These are phyloP conservation scores for Coniferiporia sulphurascens DNA, from an alignment of 1,284 basidiomycete species.

Conservation along the genomic window DNA sequence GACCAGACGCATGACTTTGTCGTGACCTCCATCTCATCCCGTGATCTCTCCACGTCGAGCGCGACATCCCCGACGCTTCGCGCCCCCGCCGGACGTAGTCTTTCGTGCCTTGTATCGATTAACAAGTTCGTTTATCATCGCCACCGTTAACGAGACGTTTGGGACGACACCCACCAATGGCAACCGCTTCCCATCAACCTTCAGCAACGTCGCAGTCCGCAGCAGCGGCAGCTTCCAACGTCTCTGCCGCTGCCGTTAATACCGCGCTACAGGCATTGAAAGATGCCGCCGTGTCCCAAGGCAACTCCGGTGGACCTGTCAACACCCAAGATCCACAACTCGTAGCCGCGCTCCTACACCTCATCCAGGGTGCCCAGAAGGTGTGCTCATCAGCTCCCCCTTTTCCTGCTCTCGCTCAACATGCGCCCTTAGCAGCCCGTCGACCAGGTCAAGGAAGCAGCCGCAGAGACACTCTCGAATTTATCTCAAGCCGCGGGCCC, in stretches of 20 bases:
- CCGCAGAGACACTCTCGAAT: conserved; percentile 61
- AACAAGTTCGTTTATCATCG: neutral
- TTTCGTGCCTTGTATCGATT: neutral
- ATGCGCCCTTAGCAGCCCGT: conserved; percentile 26
- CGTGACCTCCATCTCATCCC: conserved; percentile 18
- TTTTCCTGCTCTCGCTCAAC: neutral
- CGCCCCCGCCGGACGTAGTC: neutral
- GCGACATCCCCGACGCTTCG: conserved; percentile 3
- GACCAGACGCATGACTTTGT: conserved; percentile 14
- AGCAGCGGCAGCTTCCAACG: neutral
- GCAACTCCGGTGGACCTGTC: neutral
- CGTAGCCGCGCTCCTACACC: conserved; percentile 6
- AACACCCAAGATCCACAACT: conserved; percentile 4
- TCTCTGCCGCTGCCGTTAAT: conserved; percentile 6
- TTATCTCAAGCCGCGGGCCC: conserved; percentile 43
- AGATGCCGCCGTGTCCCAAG: conserved; percentile 4
- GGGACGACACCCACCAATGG: neutral
- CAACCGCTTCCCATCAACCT: conserved; percentile 2
- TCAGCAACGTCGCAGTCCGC: neutral
- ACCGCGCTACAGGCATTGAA: conserved; percentile 12
- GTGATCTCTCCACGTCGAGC: conserved; percentile 13
- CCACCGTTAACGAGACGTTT: neutral
- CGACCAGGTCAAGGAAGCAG: conserved; percentile 47
- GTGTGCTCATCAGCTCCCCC: neutral
- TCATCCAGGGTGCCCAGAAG: conserved; percentile 2